A percentile compares a stretch with the other conserved stretches of the same genome.
These are phyloP conservation scores for Talaromyces adpressus DNA, from an alignment of 495 filamentous ascomycete species.

Conservation along the genomic window DNA sequence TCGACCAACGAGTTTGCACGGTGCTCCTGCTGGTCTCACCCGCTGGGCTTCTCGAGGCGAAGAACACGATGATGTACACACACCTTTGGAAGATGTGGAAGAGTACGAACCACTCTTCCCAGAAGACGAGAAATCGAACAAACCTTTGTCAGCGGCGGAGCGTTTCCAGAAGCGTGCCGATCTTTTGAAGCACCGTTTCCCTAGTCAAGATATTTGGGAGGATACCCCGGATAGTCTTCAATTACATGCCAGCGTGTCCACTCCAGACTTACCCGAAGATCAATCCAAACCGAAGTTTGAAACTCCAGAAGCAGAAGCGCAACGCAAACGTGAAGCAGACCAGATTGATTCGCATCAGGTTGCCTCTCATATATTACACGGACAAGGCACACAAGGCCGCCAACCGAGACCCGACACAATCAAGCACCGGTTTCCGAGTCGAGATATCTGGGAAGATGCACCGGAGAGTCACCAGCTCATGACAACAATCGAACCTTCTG, in stretches of 20 bases:
- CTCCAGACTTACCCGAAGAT: slow-evolving; percentile 50
- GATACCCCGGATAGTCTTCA: slow-evolving; percentile 86
- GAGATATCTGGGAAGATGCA: slow-evolving; percentile 94
- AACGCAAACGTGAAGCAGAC: slow-evolving; percentile 38
- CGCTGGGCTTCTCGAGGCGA: slow-evolving; percentile 44
- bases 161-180: slow-evolving; percentile 57
- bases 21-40: slow-evolving; percentile 32
- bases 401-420: slow-evolving; percentile 39
- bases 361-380: slow-evolving; percentile 31
- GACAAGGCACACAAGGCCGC: slow-evolving; percentile 35
- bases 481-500: slow-evolving; percentile 66
- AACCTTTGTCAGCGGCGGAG: slow-evolving; percentile 49
- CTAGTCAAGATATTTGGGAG: slow-evolving; percentile 94
- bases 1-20: slow-evolving; percentile 59
- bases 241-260: slow-evolving; percentile 76
- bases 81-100: slow-evolving; percentile 80
- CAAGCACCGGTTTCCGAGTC: slow-evolving; percentile 81
- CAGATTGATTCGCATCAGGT: slow-evolving; percentile 42
- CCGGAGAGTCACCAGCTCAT: slow-evolving; percentile 76
- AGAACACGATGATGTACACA: slow-evolving; percentile 47
- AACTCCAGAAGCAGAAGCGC: slow-evolving; percentile 48
- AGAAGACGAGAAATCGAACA: slow-evolving; percentile 65
- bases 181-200: slow-evolving; percentile 67
- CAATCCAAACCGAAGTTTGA: slow-evolving; percentile 35
- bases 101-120: slow-evolving; percentile 95